These are phyloP conservation scores for Entophlyctis helioformis DNA, from an alignment of 192 early-diverging fungal species.

Conservation along the genomic window DNA sequence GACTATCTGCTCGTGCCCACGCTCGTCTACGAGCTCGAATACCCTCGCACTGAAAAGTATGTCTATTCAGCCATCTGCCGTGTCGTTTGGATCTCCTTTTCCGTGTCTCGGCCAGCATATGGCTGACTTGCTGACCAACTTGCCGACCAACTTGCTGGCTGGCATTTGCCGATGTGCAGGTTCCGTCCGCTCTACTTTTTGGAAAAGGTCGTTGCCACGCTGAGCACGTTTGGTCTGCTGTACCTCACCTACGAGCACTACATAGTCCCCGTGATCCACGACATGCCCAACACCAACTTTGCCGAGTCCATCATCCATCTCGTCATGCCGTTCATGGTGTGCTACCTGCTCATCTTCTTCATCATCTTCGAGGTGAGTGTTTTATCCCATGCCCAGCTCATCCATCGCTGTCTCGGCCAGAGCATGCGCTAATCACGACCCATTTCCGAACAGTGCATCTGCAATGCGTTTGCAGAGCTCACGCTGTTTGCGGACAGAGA, in stretches of 20 bases:
- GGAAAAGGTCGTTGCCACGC: conserved; percentile 65
- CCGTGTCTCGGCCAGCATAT: too few species aligned
- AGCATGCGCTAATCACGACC: too few species aligned
- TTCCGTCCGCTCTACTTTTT: conserved; percentile 82
- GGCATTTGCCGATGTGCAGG: too few species aligned
- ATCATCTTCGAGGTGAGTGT: conserved; percentile 75
- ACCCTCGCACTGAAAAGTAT: conserved; percentile 71
- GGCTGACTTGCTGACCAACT: too few species aligned
- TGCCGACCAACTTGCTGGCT: too few species aligned
- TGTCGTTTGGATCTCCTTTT: too few species aligned
- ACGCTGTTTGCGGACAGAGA: conserved; percentile 90
- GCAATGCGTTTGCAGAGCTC: conserved; percentile 91
- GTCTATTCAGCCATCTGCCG: too few species aligned
- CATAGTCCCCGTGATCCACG: conserved; percentile 67
- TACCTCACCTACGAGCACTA: conserved; percentile 80
- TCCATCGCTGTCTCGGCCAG: too few species aligned
- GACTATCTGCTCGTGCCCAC: conserved; percentile 83
- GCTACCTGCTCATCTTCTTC: conserved; percentile 85
- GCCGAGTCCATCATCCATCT: conserved; percentile 48
- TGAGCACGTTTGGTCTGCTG: conserved; percentile 68
- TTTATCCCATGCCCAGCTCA: too few species aligned
- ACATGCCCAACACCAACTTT: conserved; percentile 41
- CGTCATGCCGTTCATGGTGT: conserved; percentile 81
- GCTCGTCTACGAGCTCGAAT: conserved; percentile 88
- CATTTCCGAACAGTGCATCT: conserved; percentile 72